Evolutionary conservation across 148 eudicot genomes (phyloP).

Genomic region (Persicaria tinctoria): DNA sequence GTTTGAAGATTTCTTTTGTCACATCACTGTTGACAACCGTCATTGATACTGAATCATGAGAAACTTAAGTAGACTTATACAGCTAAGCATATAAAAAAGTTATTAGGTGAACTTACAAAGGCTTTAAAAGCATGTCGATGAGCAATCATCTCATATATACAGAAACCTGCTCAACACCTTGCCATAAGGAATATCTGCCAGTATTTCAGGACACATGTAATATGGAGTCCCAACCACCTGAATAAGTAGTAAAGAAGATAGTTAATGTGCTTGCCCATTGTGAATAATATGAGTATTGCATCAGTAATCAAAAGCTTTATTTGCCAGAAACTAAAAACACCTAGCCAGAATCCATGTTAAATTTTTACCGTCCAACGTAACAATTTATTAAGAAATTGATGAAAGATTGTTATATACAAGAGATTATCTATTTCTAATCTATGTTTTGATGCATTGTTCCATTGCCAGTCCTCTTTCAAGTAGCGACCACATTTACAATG

Average conservation of each 20-base stretch:
- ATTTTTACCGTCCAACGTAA: neutral
- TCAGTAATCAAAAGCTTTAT: neutral
- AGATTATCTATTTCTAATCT: neutral
- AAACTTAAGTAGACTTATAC: neutral
- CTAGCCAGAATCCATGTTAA: neutral
- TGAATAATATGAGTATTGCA: neutral
- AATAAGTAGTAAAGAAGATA: neutral
- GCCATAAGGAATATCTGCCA: slow-evolving; percentile 98
- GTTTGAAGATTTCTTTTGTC: neutral
- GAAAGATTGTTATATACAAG: neutral
- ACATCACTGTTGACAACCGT: neutral
- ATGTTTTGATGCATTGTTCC: neutral
- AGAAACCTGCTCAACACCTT: slow-evolving; percentile 79
- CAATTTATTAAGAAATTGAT: neutral
- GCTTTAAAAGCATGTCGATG: slow-evolving; percentile 98
- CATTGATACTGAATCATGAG: neutral
- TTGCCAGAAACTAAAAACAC: neutral
- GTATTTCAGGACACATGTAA: slow-evolving; percentile 99
- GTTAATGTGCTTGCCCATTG: neutral
- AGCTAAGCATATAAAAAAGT: neutral
- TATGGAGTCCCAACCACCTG: slow-evolving; percentile 99
- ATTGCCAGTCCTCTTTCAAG: neutral
- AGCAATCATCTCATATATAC: slow-evolving; percentile 99
- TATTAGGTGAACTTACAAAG: slow-evolving; percentile 53
- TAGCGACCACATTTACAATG: neutral